phyloP scores from a whole-genome alignment of 2,329 filamentous ascomycete genomes.

The Xylaria sp. region DNA sequence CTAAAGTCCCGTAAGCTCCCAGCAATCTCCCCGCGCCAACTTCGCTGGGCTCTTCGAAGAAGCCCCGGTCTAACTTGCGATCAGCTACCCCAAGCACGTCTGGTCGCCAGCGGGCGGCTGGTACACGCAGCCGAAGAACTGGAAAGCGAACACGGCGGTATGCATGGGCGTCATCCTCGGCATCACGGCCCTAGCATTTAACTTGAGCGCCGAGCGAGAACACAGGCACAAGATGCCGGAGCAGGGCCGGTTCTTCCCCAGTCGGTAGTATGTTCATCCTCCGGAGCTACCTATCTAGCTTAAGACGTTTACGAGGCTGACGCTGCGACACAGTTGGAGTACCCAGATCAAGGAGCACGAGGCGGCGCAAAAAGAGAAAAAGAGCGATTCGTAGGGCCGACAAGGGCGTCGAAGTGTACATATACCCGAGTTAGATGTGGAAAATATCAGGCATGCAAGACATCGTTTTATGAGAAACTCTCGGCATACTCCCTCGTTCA shows the following conservation, averaged over 20 bases:
- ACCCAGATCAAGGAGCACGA: slow-evolving; percentile 51
- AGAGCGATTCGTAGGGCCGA: slow-evolving; percentile 31
- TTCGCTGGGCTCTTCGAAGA: slow-evolving; percentile 6
- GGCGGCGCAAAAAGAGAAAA: slow-evolving; percentile 39
- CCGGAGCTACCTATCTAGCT: not conserved
- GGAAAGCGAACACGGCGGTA: slow-evolving; percentile 87
- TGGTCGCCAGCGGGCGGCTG: slow-evolving; percentile 98
- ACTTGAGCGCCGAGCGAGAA: slow-evolving; percentile 73
- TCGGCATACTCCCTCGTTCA: not conserved
- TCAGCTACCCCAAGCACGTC: slow-evolving; percentile 95
- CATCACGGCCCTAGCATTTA: slow-evolving; percentile 69
- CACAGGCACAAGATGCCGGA: slow-evolving; percentile 77
- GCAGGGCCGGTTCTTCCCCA: slow-evolving; percentile 78
- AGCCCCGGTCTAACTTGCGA: slow-evolving; percentile 24
- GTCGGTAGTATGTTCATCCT: slow-evolving; percentile 72
- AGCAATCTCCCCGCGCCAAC: slow-evolving; percentile 9
- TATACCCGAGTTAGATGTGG: slow-evolving; percentile 22
- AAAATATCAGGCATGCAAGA: slow-evolving; percentile 16
- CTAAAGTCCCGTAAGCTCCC: slow-evolving; percentile 59
- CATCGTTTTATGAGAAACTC: not conserved
- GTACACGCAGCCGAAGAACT: slow-evolving; percentile 94
- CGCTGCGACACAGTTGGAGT: slow-evolving; percentile 42
- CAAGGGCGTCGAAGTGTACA: slow-evolving; percentile 21
- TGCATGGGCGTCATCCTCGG: slow-evolving; percentile 70
- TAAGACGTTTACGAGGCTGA: slow-evolving; percentile 3